Percentiles rank a stretch among this genome's conserved stretches.
These are phyloP conservation scores for Myochromella boudieri DNA, from an alignment of 768 basidiomycete species.

Conservation along the genomic window DNA sequence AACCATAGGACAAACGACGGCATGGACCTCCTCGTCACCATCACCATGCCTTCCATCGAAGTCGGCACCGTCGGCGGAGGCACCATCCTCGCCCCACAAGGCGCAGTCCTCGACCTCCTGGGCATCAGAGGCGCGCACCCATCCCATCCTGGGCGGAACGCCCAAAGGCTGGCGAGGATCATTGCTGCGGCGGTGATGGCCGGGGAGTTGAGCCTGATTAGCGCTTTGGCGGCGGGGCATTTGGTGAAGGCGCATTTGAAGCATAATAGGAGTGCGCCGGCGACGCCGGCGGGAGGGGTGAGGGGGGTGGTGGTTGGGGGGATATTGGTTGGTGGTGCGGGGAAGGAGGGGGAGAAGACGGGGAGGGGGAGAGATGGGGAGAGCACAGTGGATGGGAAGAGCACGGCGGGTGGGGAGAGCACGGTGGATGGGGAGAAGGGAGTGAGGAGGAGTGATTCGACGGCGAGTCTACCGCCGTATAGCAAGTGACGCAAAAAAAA, in stretches of 20 bases:
- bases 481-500: slow-evolving; percentile 8
- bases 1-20: slow-evolving; percentile 84
- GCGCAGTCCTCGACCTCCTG: slow-evolving; percentile 89
- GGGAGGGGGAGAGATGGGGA: neutral
- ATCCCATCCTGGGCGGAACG: slow-evolving; percentile 84
- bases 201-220: slow-evolving; percentile 89
- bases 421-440: neutral
- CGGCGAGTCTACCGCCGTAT: slow-evolving; percentile 20
- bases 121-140: slow-evolving; percentile 89
- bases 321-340: slow-evolving; percentile 6
- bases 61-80: slow-evolving; percentile 98
- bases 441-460: slow-evolving; percentile 14
- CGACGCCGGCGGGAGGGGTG: slow-evolving; percentile 56
- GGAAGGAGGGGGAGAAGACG: neutral
- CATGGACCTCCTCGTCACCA: slow-evolving; percentile 87
- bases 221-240: slow-evolving; percentile 92
- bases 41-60: slow-evolving; percentile 99
- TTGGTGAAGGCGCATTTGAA: slow-evolving; percentile 91
- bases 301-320: neutral
- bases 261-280: slow-evolving; percentile 84
- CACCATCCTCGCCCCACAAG: slow-evolving; percentile 88
- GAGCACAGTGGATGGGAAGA: neutral
- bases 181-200: slow-evolving; percentile 96
- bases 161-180: slow-evolving; percentile 85
- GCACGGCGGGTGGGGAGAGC: neutral